Evolutionary conservation across 371 early-diverging fungal genomes (phyloP), one percentile per base, ranked within the genome.

Genomic region (Mortierella sp.): DNA sequence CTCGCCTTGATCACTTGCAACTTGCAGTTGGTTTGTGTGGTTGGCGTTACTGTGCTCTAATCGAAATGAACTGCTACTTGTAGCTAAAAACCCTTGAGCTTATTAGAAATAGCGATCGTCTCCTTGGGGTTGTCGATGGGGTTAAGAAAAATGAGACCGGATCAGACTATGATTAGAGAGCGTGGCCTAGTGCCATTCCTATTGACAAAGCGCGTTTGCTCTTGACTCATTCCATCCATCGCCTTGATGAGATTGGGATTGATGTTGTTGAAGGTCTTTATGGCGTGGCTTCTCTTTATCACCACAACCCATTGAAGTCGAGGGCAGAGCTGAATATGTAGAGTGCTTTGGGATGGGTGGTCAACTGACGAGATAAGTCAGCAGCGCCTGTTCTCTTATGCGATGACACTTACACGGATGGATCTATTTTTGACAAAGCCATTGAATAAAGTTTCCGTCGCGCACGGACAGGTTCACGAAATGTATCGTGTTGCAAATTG

Each of bases 341-440:
- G 55, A 53, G 55, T 53, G 8, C 22, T 24, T 53, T 24, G 28
- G 55, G 55, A 9, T 53, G 55, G 13, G 55, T 53, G 24, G 55
- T 4, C 4, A 22, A 53, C 5, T 53, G 55, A 53, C 1, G 8
- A 10, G 55, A 24, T 22, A 6, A 13, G 21, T 53, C 24, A 24
- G 28, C 24, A 24, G 28, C 28, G 28, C 16, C 7, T 19, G 61
- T 43, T 61, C 16, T 59, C 45, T 47, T 36, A 10, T 61, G 22
- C 24, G 22, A 15, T 53, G 69, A 61, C 33, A 63, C 45, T 28
- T 63, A 63, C 15, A 69, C 33, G 6, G 69, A 63, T 28, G 2
- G 28, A 28, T 28, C 28, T 21, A 69, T 69, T 45, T 41, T 63
- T 28, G 69, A 69, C 2, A 57, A 63, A 8, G 62, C 55, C 63